A percentile compares a stretch with the other conserved stretches of the same genome.
phyloP scores from a whole-genome alignment of 176 grass and related monocot genomes.

The Echinochloa phyllopogon region DNA sequence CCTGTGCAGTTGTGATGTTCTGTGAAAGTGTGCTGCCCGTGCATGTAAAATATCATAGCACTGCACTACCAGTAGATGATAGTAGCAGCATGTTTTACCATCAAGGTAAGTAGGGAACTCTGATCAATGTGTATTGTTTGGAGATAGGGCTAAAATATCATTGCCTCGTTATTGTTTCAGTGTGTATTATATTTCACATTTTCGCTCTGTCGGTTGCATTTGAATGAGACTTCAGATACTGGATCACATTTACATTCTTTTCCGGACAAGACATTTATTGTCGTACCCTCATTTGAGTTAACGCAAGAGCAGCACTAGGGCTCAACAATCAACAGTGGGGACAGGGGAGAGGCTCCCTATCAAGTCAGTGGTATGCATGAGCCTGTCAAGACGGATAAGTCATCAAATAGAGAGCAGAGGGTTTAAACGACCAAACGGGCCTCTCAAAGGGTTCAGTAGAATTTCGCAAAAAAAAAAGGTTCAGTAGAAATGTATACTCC shows the following conservation, averaged over 20 bases:
- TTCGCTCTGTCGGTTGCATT: neutral
- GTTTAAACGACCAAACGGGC: neutral
- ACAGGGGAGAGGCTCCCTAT: no score
- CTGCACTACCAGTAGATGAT: neutral
- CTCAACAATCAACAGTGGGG: neutral
- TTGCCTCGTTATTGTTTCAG: neutral
- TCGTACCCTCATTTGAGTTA: neutral
- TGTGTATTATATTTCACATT: neutral
- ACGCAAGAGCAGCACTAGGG: neutral
- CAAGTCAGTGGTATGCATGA: neutral
- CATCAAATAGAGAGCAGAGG: no score
- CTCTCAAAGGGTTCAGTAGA: no score
- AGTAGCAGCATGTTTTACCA: neutral
- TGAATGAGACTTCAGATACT: neutral
- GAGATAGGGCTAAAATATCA: neutral
- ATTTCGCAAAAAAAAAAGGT: no score
- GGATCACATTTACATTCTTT: neutral
- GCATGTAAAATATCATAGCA: neutral
- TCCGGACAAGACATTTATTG: neutral
- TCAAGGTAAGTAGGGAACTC: neutral
- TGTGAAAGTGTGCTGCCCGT: neutral
- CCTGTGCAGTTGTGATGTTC: neutral
- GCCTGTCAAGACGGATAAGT: no score
- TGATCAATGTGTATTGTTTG: neutral
- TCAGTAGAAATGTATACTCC: no score